Evolutionary conservation across 208 protist genomes (phyloP).

Genomic region (Acanthamoeba royreba): DNA sequence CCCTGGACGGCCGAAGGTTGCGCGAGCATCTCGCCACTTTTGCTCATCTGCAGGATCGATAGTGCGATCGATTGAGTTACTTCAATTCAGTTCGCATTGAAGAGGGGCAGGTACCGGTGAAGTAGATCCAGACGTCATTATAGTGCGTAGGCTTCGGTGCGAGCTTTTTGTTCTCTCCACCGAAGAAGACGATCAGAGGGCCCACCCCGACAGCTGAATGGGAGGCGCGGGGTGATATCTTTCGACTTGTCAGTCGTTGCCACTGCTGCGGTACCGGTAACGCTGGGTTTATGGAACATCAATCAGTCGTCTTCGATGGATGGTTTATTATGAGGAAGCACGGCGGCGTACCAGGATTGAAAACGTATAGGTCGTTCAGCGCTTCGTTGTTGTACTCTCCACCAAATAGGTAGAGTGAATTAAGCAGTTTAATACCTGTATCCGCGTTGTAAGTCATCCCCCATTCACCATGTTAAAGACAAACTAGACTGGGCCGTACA

Average conservation of each 20-base stretch:
- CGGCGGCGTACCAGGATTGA: background rate
- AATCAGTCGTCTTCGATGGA: no score
- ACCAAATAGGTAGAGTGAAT: background rate
- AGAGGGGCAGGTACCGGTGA: background rate
- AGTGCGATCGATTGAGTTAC: background rate
- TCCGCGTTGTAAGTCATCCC: background rate
- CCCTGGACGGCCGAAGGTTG: background rate
- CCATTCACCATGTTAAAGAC: background rate
- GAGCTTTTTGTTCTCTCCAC: background rate
- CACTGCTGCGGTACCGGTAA: background rate
- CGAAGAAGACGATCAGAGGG: background rate
- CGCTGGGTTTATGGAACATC: background rate
- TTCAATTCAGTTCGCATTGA: background rate
- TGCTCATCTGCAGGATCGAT: background rate
- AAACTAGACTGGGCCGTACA: background rate
- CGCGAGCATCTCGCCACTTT: background rate
- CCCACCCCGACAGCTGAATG: background rate
- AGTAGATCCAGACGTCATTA: background rate
- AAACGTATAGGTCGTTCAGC: background rate
- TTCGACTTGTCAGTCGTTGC: background rate
- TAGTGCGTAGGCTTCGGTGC: background rate
- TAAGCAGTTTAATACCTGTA: background rate
- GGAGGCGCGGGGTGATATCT: background rate
- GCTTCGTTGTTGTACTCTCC: background rate
- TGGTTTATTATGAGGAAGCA: no score